Evolutionary conservation across 306 rosid species (phyloP).

Genomic region (Boehmeria nivea): DNA sequence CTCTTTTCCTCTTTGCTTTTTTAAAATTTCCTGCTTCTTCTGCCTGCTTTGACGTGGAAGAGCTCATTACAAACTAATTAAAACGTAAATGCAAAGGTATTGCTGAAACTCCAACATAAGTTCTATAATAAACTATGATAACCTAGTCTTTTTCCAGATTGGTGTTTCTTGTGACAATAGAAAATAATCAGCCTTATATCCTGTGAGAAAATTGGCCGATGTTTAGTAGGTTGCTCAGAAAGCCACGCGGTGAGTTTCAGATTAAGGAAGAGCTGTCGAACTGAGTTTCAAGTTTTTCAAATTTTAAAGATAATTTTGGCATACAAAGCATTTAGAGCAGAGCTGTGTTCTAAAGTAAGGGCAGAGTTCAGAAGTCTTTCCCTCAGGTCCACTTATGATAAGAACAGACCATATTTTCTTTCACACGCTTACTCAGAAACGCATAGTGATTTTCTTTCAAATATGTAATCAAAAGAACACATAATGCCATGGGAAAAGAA

Average conservation of each 20-base stretch:
- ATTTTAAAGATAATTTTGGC: conserved; percentile 9
- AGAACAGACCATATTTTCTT: conserved; percentile 22
- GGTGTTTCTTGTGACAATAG: no score
- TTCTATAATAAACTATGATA: no score
- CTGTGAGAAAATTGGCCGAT: no score
- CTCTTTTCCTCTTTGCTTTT: no score
- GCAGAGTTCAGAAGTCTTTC: conserved; percentile 17
- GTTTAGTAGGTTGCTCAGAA: no score
- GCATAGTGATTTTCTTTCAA: conserved; percentile 8
- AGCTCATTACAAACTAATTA: no score
- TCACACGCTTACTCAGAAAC: conserved; percentile 11
- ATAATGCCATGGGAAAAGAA: conserved; percentile 24
- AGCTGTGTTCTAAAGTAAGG: conserved; percentile 26
- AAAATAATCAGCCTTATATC: no score
- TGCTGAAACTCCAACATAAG: no score
- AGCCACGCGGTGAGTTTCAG: neutral
- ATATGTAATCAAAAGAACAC: conserved; percentile 1
- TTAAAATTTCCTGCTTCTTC: no score
- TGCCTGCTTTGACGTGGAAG: no score
- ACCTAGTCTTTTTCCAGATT: no score
- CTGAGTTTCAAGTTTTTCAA: neutral
- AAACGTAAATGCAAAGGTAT: no score
- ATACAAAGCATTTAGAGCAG: conserved; percentile 26
- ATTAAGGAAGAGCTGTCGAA: neutral
- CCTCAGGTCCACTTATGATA: conserved; percentile 19